Conservation (phyloP, 2,329 filamentous ascomycete genomes). For the Bipolaris gigantea region DNA sequence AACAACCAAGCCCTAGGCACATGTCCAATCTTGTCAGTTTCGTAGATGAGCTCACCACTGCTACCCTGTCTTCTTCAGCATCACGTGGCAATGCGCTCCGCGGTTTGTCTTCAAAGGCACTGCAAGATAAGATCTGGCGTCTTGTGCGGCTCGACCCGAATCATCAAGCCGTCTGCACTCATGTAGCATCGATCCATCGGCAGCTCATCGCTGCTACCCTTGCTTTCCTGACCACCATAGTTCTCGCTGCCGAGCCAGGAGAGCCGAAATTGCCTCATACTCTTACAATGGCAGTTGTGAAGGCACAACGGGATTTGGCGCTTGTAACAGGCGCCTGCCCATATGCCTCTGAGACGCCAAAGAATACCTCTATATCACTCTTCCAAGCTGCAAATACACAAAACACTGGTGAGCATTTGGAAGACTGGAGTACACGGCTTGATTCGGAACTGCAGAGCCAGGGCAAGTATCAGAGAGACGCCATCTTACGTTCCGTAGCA, state of each 20-base stretch:
- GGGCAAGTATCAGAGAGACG: constrained; percentile 48
- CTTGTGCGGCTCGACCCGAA: constrained; percentile 15
- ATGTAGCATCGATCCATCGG: constrained; percentile 15
- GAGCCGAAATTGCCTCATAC: constrained; percentile 20
- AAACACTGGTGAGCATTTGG: constrained; percentile 31
- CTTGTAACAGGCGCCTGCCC: constrained; percentile 15
- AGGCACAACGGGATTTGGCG: constrained; percentile 31
- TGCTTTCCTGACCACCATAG: constrained; percentile 33
- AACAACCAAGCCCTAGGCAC: constrained; percentile 5
- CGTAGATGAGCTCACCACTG: constrained; percentile 21
- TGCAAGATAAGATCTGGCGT: constrained; percentile 26
- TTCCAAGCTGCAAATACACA: constrained; percentile 48
- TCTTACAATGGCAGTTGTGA: constrained; percentile 28
- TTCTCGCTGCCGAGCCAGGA: constrained; percentile 21
- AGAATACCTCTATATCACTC: constrained; percentile 26
- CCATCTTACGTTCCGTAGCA: constrained; percentile 53
- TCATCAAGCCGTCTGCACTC: constrained; percentile 3
- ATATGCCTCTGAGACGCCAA: constrained; percentile 11
- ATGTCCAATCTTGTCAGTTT: constrained; percentile 17
- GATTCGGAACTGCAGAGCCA: constrained; percentile 47
- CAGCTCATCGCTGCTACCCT: constrained; percentile 28
- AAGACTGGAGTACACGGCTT: constrained; percentile 56
- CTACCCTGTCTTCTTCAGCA: constrained; percentile 11
- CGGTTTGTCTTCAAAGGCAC: constrained; percentile 28
- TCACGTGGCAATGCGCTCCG: constrained; percentile 28